phyloP scores from a whole-genome alignment of 306 rosid genomes.

The Prunus dulcis region DNA sequence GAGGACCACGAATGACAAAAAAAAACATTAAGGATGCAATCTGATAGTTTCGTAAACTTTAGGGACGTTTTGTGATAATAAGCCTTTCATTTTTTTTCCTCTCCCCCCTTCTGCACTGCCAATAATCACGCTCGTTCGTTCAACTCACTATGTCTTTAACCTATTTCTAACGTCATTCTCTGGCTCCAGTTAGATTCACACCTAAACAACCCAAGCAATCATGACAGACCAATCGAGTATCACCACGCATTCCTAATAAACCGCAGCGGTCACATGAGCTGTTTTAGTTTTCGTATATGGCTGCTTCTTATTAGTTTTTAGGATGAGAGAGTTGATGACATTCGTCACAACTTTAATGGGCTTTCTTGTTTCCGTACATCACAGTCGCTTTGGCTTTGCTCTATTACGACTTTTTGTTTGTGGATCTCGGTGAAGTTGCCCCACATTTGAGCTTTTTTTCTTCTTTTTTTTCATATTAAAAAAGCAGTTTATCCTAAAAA shows the following conservation, averaged over 20 bases:
- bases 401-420: neutral
- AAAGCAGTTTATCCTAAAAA: too few species aligned
- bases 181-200: slow-evolving; percentile 16
- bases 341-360: neutral
- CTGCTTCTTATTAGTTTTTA: neutral
- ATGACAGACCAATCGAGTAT: neutral
- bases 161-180: neutral
- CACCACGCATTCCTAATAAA: neutral
- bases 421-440: neutral
- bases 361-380: slow-evolving; percentile 17
- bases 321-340: neutral
- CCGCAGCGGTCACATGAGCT: neutral
- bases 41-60: too few species aligned
- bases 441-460: too few species aligned
- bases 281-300: neutral
- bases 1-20: too few species aligned
- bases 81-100: neutral
- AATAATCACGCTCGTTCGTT: slow-evolving; percentile 4
- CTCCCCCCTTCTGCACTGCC: neutral
- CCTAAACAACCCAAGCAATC: too few species aligned
- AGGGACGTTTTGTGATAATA: too few species aligned
- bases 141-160: neutral
- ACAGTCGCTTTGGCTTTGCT: neutral
- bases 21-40: too few species aligned
- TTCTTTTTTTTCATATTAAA: too few species aligned